Conservation (phyloP, 1,284 basidiomycete species). For the Erythrobasidium hasegawianum region DNA sequence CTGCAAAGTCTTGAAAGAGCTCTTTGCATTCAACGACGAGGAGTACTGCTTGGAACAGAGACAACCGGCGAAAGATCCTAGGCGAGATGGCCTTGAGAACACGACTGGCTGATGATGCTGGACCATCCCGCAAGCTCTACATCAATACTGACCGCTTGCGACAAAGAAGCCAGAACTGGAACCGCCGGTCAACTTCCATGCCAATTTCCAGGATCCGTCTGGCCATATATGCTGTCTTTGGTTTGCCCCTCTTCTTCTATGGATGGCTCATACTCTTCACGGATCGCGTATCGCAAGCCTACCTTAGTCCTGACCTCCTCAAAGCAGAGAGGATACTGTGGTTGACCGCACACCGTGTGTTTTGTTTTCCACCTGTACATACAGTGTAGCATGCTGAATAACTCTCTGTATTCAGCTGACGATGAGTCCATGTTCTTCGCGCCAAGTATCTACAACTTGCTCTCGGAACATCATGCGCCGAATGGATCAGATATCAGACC, state of each 20-base stretch:
- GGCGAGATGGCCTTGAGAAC: too few species aligned
- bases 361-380: neutral
- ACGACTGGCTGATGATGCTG: too few species aligned
- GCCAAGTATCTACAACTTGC: constrained; percentile 63
- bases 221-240: constrained; percentile 5
- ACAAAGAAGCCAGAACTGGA: neutral
- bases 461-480: constrained; percentile 49
- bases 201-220: neutral
- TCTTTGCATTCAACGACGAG: too few species aligned
- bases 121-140: neutral
- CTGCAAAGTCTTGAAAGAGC: too few species aligned
- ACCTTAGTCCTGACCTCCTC: constrained; percentile 30
- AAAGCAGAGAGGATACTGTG: constrained; percentile 38
- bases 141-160: neutral
- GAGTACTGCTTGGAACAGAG: too few species aligned
- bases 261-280: constrained; percentile 21
- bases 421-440: constrained; percentile 91
- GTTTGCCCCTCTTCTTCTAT: constrained; percentile 23
- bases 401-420: constrained; percentile 52
- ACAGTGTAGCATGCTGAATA: neutral
- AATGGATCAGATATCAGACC: constrained; percentile 20
- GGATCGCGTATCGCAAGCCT: constrained; percentile 17
- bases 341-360: constrained; percentile 44
- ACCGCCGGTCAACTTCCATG: neutral
- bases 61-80: too few species aligned